Conservation (phyloP, 139 green algal genomes). For the Haematococcus lacustris region DNA sequence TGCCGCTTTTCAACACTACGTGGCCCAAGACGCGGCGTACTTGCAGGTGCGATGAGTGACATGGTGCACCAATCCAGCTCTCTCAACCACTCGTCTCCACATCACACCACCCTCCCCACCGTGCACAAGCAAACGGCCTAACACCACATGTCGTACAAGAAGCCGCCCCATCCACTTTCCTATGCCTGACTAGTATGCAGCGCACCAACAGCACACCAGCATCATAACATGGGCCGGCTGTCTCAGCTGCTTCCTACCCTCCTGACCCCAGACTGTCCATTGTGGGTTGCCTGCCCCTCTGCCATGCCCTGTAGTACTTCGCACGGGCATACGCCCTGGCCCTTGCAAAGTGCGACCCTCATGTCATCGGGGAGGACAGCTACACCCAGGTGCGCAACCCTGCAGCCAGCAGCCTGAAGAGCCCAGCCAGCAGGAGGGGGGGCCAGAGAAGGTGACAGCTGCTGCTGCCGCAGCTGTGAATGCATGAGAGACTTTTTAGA, state of each 20-base stretch:
- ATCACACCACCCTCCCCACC: too few species aligned
- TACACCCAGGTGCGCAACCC: background rate
- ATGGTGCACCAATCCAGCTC: too few species aligned
- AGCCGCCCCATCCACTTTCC: background rate
- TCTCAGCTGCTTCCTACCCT: background rate
- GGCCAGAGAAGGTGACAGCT: too few species aligned
- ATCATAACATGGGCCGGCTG: background rate
- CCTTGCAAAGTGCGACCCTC: slow-evolving; percentile 24
- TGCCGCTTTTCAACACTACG: slow-evolving; percentile 43
- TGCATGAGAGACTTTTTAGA: too few species aligned
- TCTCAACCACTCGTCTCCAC: too few species aligned
- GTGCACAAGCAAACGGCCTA: background rate
- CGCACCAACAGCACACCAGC: background rate
- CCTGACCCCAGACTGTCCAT: background rate
- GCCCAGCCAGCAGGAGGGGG: too few species aligned
- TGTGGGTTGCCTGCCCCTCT: background rate
- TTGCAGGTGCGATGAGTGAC: slow-evolving; percentile 29
- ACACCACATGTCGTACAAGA: background rate
- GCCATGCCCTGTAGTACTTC: slow-evolving; percentile 27
- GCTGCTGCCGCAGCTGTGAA: too few species aligned
- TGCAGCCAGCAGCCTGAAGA: too few species aligned
- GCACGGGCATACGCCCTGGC: slow-evolving; percentile 46
- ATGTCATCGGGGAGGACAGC: background rate
- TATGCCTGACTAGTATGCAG: background rate
- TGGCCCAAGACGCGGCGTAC: slow-evolving; percentile 57